Evolutionary conservation across 1,139 yeast species (phyloP).

Genomic region (Kluyveromyces sp.): DNA sequence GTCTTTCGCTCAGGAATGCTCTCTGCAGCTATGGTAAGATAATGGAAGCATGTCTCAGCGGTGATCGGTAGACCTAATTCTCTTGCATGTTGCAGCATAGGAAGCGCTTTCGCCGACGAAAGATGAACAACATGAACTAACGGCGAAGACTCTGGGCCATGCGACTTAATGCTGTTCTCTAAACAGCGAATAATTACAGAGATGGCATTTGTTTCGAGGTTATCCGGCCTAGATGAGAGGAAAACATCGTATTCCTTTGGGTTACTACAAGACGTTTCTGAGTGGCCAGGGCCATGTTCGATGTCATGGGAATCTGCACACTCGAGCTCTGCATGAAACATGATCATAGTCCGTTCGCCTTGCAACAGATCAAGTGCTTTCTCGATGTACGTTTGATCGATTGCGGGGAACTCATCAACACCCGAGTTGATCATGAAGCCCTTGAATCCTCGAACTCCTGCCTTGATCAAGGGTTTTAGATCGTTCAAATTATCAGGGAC

Average conservation of each 20-base stretch:
- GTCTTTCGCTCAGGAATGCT: conserved; percentile 68
- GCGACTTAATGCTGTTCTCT: conserved; percentile 27
- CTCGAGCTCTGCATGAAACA: conserved; percentile 93
- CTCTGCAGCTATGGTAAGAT: conserved; percentile 71
- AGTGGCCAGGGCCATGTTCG: no score
- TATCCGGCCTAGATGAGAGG: conserved; percentile 80
- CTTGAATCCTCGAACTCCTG: conserved; percentile 89
- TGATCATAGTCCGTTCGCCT: conserved; percentile 58
- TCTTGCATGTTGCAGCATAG: conserved; percentile 61
- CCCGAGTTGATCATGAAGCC: conserved; percentile 89
- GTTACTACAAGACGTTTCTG: conserved; percentile 28
- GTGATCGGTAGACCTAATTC: conserved; percentile 41
- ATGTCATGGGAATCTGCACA: no score
- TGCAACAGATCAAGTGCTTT: conserved; percentile 58
- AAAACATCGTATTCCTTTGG: conserved; percentile 70
- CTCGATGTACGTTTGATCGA: conserved; percentile 53
- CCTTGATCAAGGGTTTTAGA: conserved; percentile 63
- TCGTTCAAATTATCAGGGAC: conserved; percentile 69
- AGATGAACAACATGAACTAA: conserved; percentile 85
- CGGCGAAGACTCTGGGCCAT: conserved; percentile 36
- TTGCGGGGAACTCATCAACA: conserved; percentile 88
- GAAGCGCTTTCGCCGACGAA: conserved; percentile 77
- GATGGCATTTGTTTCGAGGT: conserved; percentile 80
- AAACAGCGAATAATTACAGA: conserved; percentile 61
- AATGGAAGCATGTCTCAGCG: conserved; percentile 93